Evolutionary conservation across 805 yeast species (phyloP), one percentile per base, ranked within the genome.

Genomic region (Tetrapisispora pingtungensis): DNA sequence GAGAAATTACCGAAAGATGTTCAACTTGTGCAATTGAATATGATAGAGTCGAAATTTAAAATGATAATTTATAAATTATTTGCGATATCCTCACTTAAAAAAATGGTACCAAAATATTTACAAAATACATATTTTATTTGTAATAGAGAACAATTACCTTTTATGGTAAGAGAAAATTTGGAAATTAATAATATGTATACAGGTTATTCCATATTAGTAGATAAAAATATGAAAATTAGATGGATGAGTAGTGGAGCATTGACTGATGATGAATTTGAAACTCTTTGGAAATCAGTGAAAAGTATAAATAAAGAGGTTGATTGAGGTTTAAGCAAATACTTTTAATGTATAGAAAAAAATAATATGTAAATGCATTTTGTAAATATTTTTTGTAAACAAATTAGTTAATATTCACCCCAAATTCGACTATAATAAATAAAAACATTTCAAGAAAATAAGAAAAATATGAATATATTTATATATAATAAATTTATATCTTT

Each of bases 181-280:
- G 67, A 75, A 40, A 75, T 88, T 52, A 80, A 79, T 44, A 90
- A 90, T 58, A 73, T 77, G 19, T 84, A 82, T 53, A 77, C 94
- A 2, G 97, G 97, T 0, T 88, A 85, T 57, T 68, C 88, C 10
- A 82, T 87, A 51, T 67, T 90, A 4, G 73, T 93, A 31, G 98
- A 93, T 57, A 70, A 69, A 14, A 68, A 78, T 13, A 81, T 82
- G 42, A 80, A 75, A 54, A 81, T 93, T 43, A 71, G 97, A 53
- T 90, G 97, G 97, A 88, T 87, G 20, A 84, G 87, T 4, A 78
- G 94, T 53, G 98, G 97, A 2, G 75, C 73, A 33, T 82, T 95
- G 1, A 71, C 72, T 14, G 77, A 73, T n/a, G 73, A 73, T 30
- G 98, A 93, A 52, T 65, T 68, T 40, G 68, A 68, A 15, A 66